Conservation (phyloP, 2,329 filamentous ascomycete genomes). For the Tolypocladium tropicale region DNA sequence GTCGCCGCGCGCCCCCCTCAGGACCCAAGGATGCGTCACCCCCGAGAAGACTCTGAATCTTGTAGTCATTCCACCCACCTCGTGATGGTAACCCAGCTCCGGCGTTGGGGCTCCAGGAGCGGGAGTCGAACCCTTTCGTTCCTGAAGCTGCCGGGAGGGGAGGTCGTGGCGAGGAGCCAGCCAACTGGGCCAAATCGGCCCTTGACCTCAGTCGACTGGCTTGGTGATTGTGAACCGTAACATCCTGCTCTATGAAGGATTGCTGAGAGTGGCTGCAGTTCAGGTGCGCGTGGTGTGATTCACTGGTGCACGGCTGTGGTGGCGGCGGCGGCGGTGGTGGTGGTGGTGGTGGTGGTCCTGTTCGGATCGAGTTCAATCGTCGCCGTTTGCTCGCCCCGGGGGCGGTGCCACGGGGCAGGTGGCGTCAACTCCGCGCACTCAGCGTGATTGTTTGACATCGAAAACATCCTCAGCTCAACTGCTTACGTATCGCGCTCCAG, state of each 20-base stretch:
- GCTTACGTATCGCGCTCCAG: background rate
- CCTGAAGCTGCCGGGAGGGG: background rate
- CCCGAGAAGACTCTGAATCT: background rate
- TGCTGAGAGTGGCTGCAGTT: background rate
- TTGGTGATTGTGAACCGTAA: background rate
- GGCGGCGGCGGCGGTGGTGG: background rate
- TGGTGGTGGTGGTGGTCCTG: background rate
- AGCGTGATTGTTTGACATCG: background rate
- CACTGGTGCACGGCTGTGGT: background rate
- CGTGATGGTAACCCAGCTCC: background rate
- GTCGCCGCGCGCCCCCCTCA: background rate
- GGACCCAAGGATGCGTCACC: background rate
- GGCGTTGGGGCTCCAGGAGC: background rate
- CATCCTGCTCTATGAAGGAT: background rate
- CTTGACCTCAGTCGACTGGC: background rate
- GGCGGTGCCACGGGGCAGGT: background rate
- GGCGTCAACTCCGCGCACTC: background rate
- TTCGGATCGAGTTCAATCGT: background rate
- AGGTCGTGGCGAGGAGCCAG: background rate
- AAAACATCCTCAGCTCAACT: too few species aligned
- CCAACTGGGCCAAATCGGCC: background rate
- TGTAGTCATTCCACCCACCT: background rate
- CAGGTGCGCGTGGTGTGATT: background rate
- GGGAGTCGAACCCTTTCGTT: background rate
- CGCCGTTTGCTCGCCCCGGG: background rate